These are phyloP conservation scores for Hortiboletus campestris DNA, from an alignment of 768 basidiomycete genomes.

Conservation along the genomic window DNA sequence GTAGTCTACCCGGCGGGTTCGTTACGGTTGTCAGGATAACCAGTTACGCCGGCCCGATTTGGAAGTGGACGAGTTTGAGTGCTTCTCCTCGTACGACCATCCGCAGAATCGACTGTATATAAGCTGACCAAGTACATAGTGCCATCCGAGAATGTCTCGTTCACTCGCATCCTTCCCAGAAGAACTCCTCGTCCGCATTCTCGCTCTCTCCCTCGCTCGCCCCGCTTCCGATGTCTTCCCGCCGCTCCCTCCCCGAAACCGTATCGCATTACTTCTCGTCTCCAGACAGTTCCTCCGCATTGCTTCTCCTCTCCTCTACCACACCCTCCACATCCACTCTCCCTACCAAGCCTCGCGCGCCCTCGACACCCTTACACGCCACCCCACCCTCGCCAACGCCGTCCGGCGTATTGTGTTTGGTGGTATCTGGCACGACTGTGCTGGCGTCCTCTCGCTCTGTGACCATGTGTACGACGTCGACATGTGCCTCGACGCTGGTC, in stretches of 20 bases:
- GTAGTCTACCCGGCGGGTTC: too few species aligned
- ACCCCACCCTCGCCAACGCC: constrained; percentile 38
- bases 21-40: constrained; percentile 3
- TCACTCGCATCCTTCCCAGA: constrained; percentile 37
- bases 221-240: constrained; percentile 24
- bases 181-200: constrained; percentile 48
- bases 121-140: too few species aligned
- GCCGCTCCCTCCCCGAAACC: constrained; percentile 16
- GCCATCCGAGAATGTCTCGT: constrained; percentile 10
- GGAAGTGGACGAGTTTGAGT: constrained; percentile 2
- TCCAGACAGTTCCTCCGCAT: constrained; percentile 55
- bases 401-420: constrained; percentile 43
- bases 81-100: not conserved
- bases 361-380: constrained; percentile 35
- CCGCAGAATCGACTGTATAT: constrained; percentile 1
- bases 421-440: constrained; percentile 41
- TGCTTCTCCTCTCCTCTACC: constrained; percentile 55
- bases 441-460: constrained; percentile 35
- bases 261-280: constrained; percentile 48
- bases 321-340: constrained; percentile 45
- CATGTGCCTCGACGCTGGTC: constrained; percentile 31
- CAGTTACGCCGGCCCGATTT: constrained; percentile 5
- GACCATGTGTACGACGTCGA: constrained; percentile 40
- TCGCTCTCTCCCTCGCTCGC: constrained; percentile 32
- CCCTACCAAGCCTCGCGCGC: constrained; percentile 38